Base-by-base conservation (phyloP, 2,329 filamentous ascomycete genomes). In the Trichoderma afroharzianum region DNA sequence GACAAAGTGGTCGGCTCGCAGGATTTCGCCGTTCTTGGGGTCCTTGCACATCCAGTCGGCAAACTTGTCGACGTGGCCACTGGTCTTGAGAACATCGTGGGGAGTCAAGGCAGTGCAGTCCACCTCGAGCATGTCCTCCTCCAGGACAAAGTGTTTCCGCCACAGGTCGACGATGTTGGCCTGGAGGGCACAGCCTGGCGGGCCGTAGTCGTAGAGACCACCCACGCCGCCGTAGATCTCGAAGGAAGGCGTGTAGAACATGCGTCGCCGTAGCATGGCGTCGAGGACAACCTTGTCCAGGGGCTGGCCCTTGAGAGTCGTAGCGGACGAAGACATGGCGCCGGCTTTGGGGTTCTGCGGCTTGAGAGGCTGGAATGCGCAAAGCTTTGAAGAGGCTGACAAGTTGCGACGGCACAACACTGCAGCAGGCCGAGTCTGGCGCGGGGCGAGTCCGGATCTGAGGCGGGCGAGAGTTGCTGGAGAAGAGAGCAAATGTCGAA, bases 11-110 rank as follows among this genome's bases (percentile, higher is more conserved):
- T 99, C 96, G 72, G 96, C 94, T 76, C 96, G 91, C 81, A 99
- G 90, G 79, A 98, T 97, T 82, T 99, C 96, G 80, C 96, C 96
- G 78, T 92, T 97, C 88, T 97, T 97, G 74, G 95, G 94, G 82
- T 99, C 96, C 83, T 97, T 97, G 90, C 93, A 97, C 95, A 98
- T 98, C 93, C 93, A 98, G 82, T 98, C 95, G 82, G 94, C 93
- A 79, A 98, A 98, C 83, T 97, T 97, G 82, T 98, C 95, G 75
- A 98, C 96, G 84, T 99, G 96, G 74, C 96, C 96, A 81, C 90
- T 93, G 68, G 95, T 97, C 88, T 98, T 97, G 79, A 99, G 89
- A 47, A 99, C 93, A 62, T 96, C 93, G 78, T 96, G 90, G 39
- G 96, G 96, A 53, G 96, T 99, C 79, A 99, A 83, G 83, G 95